These are phyloP conservation scores for Syzygium aromaticum DNA, from an alignment of 345 rosid species.

Conservation along the genomic window DNA sequence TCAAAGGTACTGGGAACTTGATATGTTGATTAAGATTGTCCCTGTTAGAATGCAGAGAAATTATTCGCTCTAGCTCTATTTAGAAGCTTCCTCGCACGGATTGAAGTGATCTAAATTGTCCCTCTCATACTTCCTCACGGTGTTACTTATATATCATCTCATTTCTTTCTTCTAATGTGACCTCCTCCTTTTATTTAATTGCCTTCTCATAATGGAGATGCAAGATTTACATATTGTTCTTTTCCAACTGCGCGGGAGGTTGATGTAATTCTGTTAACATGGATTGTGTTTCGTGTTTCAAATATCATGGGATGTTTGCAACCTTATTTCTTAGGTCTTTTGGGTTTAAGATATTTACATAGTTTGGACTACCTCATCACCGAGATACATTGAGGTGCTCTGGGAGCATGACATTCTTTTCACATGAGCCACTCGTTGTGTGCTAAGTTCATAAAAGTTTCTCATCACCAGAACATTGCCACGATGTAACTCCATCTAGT, in stretches of 20 bases:
- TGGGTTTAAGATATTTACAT: background rate
- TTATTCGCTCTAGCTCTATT: background rate
- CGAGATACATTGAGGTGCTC: background rate
- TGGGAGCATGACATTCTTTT: background rate
- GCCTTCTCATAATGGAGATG: background rate
- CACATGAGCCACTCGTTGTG: background rate
- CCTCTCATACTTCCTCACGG: background rate
- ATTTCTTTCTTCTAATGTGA: background rate
- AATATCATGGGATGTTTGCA: background rate
- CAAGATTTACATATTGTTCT: background rate
- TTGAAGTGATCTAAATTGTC: background rate
- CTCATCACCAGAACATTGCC: background rate
- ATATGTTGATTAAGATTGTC: background rate
- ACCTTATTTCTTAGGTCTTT: background rate
- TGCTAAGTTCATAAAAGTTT: background rate
- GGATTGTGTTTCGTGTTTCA: background rate
- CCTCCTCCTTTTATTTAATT: background rate
- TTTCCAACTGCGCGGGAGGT: background rate
- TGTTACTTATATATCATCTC: background rate
- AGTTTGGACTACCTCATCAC: background rate
- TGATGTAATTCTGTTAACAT: background rate
- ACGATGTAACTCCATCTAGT: background rate
- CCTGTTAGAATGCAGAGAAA: background rate
- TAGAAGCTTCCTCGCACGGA: background rate
- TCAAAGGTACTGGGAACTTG: background rate